These are phyloP conservation scores for Kuraishia piskuri DNA, from an alignment of 805 yeast species.

Conservation along the genomic window DNA sequence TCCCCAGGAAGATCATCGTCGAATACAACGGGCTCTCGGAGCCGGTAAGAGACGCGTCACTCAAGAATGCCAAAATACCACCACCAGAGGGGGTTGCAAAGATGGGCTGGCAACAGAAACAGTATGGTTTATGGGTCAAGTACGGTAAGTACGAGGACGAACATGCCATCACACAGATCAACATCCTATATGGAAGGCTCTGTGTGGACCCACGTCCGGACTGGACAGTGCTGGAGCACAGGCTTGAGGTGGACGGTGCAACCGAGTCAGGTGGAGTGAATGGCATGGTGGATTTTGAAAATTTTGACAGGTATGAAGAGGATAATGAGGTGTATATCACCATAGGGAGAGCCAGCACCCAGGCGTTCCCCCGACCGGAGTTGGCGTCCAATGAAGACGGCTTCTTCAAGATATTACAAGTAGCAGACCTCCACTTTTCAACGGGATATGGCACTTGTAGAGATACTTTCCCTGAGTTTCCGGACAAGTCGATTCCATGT, in stretches of 20 bases:
- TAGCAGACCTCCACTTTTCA: conserved; percentile 89
- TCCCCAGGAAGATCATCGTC: conserved; percentile 6
- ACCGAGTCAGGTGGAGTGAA: conserved; percentile 11
- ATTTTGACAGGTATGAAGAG: conserved; percentile 1
- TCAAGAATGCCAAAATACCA: conserved; percentile 5
- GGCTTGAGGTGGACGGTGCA: conserved; percentile 22
- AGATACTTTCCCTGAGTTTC: conserved; percentile 50
- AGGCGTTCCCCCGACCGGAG: conserved; percentile 12
- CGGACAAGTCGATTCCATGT: conserved; percentile 39
- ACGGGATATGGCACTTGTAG: conserved; percentile 76
- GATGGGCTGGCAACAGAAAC: conserved; percentile 37
- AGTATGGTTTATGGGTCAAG: conserved; percentile 53
- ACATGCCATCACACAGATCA: conserved; percentile 46
- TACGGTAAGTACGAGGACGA: conserved; percentile 28
- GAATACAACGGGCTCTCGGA: conserved; percentile 4
- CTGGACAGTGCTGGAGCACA: conserved; percentile 38
- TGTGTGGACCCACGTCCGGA: conserved; percentile 71
- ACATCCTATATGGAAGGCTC: conserved; percentile 63
- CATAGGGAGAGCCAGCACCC: conserved; percentile 7
- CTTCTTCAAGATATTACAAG: conserved; percentile 71
- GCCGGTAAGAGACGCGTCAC: conserved; percentile 1
- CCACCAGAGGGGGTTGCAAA: conserved; percentile 21
- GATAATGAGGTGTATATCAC: conserved; percentile 9
- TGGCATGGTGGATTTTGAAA: conserved; percentile 11
- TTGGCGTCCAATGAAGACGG: conserved; percentile 33